A percentile compares a stretch with the other conserved stretches of the same genome.
Conservation (phyloP, 192 early-diverging fungal species). For the Spizellomyces punctatus region DNA sequence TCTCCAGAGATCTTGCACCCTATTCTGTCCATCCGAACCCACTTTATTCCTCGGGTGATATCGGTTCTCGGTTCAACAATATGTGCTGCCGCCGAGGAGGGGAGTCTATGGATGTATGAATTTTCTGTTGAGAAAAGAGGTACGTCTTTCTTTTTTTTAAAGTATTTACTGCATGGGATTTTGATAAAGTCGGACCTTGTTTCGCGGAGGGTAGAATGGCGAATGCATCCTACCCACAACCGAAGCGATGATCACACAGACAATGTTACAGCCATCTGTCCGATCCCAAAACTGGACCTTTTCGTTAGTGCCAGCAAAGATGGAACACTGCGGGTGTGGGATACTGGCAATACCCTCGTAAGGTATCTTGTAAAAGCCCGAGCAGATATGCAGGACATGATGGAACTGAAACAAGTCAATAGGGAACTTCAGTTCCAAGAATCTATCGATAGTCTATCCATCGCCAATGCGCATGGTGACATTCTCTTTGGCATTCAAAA, state of each 20-base stretch:
- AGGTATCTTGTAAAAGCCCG: constrained; percentile 20
- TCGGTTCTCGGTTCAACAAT: constrained; percentile 37
- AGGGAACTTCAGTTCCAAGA: constrained; percentile 57
- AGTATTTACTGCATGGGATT: neutral
- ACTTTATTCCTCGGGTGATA: constrained; percentile 38
- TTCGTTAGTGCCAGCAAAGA: constrained; percentile 46
- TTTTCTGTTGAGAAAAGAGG: constrained; percentile 35
- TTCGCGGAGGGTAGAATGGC: constrained; percentile 32
- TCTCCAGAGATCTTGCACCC: constrained; percentile 29
- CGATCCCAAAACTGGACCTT: constrained; percentile 33
- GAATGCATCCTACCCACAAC: constrained; percentile 37
- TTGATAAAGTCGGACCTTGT: neutral
- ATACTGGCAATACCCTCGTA: constrained; percentile 44
- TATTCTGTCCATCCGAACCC: constrained; percentile 41
- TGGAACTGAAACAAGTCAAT: neutral
- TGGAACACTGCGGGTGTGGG: constrained; percentile 50
- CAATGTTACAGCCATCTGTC: constrained; percentile 39
- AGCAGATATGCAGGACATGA: too few species aligned
- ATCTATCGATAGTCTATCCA: constrained; percentile 38
- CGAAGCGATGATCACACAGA: constrained; percentile 56
- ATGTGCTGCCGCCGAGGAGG: constrained; percentile 43
- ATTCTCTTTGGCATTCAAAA: constrained; percentile 47
- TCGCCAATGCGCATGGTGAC: constrained; percentile 42
- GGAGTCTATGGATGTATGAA: constrained; percentile 42
- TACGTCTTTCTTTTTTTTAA: constrained; percentile 11